Conservation (phyloP, 257 asterid species). For the Solanum pinnatisectum region DNA sequence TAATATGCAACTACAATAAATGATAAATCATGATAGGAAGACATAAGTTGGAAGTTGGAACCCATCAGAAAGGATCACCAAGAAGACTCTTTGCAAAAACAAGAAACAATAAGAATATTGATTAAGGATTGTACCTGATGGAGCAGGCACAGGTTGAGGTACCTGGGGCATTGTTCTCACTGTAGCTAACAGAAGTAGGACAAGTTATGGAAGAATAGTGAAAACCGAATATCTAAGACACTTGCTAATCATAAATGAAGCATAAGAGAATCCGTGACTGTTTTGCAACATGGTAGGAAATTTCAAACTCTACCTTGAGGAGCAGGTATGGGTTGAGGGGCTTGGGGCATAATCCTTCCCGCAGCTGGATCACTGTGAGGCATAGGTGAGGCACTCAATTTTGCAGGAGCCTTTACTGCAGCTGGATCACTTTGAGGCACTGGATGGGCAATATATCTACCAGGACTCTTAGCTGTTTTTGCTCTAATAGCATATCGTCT, state of each 20-base stretch:
- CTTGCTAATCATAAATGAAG: conserved; percentile 13
- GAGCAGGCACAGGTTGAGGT: conserved; percentile 42
- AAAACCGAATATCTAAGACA: background rate
- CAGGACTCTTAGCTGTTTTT: conserved; percentile 46
- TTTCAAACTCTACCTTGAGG: background rate
- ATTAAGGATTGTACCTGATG: conserved; percentile 35
- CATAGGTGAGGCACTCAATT: conserved; percentile 21
- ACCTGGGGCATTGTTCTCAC: conserved; percentile 38
- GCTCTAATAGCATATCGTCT: conserved; percentile 84
- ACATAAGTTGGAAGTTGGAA: background rate
- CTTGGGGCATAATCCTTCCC: conserved; percentile 38
- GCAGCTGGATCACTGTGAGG: conserved; percentile 43
- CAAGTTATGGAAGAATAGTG: background rate
- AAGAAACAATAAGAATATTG: background rate
- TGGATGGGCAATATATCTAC: conserved; percentile 27
- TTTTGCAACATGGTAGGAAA: background rate
- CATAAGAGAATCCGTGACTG: background rate
- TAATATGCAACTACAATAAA: background rate
- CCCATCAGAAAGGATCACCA: background rate
- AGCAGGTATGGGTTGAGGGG: conserved; percentile 34
- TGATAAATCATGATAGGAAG: background rate
- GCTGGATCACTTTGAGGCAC: conserved; percentile 39
- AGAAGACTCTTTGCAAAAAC: background rate
- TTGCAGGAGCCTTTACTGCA: conserved; percentile 13
- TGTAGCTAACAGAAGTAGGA: conserved; percentile 10